phyloP scores from a whole-genome alignment of 306 rosid species.

The Malus domestica region DNA sequence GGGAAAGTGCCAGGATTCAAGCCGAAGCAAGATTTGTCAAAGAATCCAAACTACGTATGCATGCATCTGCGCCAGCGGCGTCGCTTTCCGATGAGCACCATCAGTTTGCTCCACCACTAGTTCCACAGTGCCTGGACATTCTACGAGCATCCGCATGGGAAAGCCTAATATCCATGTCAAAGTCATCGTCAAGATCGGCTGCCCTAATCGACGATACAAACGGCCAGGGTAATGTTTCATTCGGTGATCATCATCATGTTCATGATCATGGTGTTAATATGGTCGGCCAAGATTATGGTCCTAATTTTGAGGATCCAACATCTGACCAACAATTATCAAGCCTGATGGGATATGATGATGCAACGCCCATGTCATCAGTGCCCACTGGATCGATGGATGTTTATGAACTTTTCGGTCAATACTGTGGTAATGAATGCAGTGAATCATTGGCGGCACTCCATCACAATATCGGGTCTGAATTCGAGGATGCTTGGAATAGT shows the following conservation, averaged over 20 bases:
- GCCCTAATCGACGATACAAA: neutral
- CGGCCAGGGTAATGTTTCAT: neutral
- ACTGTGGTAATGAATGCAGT: neutral
- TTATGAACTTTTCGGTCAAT: neutral
- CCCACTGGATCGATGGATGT: neutral
- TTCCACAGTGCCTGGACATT: neutral
- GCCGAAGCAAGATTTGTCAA: constrained; percentile 15
- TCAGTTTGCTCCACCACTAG: neutral
- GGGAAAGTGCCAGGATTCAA: constrained; percentile 20
- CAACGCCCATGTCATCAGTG: neutral
- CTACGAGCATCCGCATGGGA: neutral
- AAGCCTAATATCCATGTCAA: neutral
- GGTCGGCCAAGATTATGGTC: neutral
- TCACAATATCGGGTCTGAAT: neutral
- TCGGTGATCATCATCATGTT: no score
- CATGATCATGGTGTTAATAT: neutral
- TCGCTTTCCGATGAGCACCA: neutral
- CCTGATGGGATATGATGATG: neutral
- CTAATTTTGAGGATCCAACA: neutral
- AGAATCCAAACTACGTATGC: neutral
- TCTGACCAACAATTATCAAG: neutral
- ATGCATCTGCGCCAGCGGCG: neutral
- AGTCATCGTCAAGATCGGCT: neutral
- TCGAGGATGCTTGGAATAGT: neutral
- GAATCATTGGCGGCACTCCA: neutral